Evolutionary conservation across 2,329 filamentous ascomycete genomes (phyloP).

Genomic region (Pseudogymnoascus sp.): DNA sequence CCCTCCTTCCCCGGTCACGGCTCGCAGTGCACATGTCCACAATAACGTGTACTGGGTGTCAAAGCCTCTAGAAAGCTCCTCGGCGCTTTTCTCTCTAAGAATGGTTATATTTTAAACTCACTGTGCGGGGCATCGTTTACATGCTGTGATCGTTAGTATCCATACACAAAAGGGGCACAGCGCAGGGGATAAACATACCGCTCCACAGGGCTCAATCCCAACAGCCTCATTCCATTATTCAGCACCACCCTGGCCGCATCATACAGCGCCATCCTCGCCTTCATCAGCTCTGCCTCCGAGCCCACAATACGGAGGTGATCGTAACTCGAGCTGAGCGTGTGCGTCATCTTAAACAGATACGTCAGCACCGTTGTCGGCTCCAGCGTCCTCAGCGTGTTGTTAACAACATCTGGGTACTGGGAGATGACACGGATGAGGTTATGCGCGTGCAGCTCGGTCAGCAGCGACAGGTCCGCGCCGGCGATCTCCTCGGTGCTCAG

Average conservation of each 20-base stretch:
- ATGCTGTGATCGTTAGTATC: not conserved
- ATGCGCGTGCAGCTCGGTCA: slow-evolving; percentile 63
- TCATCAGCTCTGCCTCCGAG: slow-evolving; percentile 62
- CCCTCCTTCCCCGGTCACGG: not conserved
- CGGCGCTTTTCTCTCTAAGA: not conserved
- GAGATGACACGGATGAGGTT: slow-evolving; percentile 69
- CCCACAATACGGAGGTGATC: slow-evolving; percentile 77
- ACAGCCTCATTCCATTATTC: slow-evolving; percentile 72
- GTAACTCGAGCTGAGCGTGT: slow-evolving; percentile 71
- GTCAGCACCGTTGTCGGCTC: slow-evolving; percentile 61
- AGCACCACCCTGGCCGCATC: slow-evolving; percentile 67
- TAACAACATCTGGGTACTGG: slow-evolving; percentile 77
- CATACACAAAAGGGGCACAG: not conserved
- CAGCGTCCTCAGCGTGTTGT: slow-evolving; percentile 76
- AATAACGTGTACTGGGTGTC: not conserved
- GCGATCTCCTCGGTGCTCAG: slow-evolving; percentile 50
- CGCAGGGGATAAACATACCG: slow-evolving; percentile 27
- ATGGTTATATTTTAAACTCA: not conserved
- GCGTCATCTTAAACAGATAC: slow-evolving; percentile 82
- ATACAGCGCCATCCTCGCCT: slow-evolving; percentile 70
- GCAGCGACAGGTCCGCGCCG: slow-evolving; percentile 56
- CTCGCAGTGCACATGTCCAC: not conserved
- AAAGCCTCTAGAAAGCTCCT: not conserved
- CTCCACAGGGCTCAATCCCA: slow-evolving; percentile 73
- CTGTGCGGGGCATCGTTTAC: not conserved